Conservation (phyloP, 2,329 filamentous ascomycete genomes). For the Nemania serpens region DNA sequence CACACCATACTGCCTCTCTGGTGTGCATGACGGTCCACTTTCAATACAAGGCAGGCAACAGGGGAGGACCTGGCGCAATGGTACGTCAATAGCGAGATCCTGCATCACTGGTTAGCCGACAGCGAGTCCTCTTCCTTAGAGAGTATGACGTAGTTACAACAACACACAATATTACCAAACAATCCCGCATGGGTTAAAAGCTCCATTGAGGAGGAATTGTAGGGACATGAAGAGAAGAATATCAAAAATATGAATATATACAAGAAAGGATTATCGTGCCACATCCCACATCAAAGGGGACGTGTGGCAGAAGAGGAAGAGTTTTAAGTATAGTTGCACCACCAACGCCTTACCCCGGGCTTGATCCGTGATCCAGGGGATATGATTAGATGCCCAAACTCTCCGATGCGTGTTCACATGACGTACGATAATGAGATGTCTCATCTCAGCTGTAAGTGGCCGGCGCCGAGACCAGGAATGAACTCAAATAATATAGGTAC, state of each 20-base stretch:
- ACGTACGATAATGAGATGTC: constrained; percentile 4
- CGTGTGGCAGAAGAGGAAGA: constrained; percentile 6
- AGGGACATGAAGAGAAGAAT: constrained; percentile 10
- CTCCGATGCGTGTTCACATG: constrained; percentile 22
- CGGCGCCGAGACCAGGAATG: constrained; percentile 45
- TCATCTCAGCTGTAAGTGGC: constrained; percentile 36
- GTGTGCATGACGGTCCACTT: background rate
- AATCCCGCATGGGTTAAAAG: background rate
- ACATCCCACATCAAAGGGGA: background rate
- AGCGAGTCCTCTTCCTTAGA: background rate
- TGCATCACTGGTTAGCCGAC: background rate
- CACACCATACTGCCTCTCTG: background rate
- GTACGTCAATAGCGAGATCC: background rate
- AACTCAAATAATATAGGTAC: constrained; percentile 50
- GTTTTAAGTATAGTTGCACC: constrained; percentile 10
- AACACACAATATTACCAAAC: background rate
- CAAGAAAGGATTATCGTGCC: constrained; percentile 15
- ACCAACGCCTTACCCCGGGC: constrained; percentile 25
- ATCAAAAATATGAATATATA: constrained; percentile 25
- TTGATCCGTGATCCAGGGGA: constrained; percentile 18
- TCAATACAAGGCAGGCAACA: background rate
- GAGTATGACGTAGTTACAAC: background rate
- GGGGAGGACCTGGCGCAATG: too few species aligned
- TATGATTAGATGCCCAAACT: constrained; percentile 21
- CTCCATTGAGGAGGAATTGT: background rate